Evolutionary conservation across 139 green algal species (phyloP), one percentile per base, ranked within the genome.

Genomic region (Chlorella sp.): DNA sequence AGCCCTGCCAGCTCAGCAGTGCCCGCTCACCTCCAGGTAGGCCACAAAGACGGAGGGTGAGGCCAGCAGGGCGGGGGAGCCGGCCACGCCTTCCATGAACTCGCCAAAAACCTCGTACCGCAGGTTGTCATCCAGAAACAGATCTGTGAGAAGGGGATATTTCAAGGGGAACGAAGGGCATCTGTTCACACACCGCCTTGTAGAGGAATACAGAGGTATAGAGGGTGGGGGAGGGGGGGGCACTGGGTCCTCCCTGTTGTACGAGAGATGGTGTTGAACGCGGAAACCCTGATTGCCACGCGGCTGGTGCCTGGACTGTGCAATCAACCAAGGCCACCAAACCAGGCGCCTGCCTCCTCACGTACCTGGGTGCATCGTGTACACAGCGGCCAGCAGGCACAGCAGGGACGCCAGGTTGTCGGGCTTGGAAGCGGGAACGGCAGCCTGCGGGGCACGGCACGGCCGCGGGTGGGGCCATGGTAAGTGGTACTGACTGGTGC

Each of bases 11-110:
- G n/a, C 30, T 24, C 73, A 80, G n/a, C 73, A 80, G 26, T 40
- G 73, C 73, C n/a, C 48, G 7, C 80, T 34, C 28, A 98, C 90
- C 37, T 92, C 90, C 78, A 97, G 86, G 78, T 96, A 96, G 12
- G 92, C 94, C 79, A 96, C 92, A 28, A 94, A 83, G 40, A 92
- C 76, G n/a, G 84, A 60, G 26, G 91, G 90, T 32, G 86, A 85
- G 57, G 73, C 86, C 36, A 53, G 30, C 22, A 93, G n/a, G 22
- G 57, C 85, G 7, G 64, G 14, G 0, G 42, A 53, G 32, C 39
- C n/a, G 0, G 68, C 87, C 57, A 95, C 86, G 1, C 89, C 91
- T 14, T 91, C 84, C 85, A 96, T 95, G 83, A 95, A 91, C 30
- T 84, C 39, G 32, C 91, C 86, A 32, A 95, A 73, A 28, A 39